Evolutionary conservation across 768 basidiomycete species (phyloP).

Genomic region (Tricholoma furcatifolium): DNA sequence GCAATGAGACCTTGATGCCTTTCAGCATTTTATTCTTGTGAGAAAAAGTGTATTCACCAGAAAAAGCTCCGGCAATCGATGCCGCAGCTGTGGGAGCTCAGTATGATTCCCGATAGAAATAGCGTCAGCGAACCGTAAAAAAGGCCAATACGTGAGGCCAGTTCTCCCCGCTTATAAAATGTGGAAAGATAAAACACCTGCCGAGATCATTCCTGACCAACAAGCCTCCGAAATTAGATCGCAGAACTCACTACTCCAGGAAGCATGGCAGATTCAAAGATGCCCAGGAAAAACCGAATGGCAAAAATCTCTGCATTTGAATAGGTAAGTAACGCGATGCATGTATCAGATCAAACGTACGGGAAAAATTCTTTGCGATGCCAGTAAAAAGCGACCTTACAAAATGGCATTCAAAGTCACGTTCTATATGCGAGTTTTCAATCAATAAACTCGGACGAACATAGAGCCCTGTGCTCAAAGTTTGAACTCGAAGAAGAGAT

Average conservation of each 20-base stretch:
- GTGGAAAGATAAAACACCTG: conserved; percentile 51
- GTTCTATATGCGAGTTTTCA: not conserved
- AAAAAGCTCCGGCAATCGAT: conserved; percentile 47
- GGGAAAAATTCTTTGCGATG: conserved; percentile 45
- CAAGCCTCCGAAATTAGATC: not conserved
- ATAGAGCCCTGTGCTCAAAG: conserved; percentile 34
- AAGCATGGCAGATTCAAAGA: conserved; percentile 50
- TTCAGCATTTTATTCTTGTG: not conserved
- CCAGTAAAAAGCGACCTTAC: conserved; percentile 43
- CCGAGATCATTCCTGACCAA: not conserved
- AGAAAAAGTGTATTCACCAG: conserved; percentile 25
- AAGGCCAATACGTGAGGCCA: conserved; percentile 47
- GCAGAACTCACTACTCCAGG: conserved; percentile 36
- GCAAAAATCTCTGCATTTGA: conserved; percentile 38
- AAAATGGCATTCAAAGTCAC: not conserved
- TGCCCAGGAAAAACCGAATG: conserved; percentile 48
- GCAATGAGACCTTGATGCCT: conserved; percentile 39
- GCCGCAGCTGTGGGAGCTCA: conserved; percentile 31
- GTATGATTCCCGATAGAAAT: not conserved
- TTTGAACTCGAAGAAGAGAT: not conserved
- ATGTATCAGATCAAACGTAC: conserved; percentile 19
- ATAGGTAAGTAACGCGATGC: not conserved
- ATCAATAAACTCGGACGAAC: conserved; percentile 19
- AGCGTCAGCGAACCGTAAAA: conserved; percentile 38
- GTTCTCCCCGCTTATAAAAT: conserved; percentile 49